These are phyloP conservation scores for Triticum monococcum DNA, from an alignment of 176 grass and related monocot genomes.

Conservation along the genomic window DNA sequence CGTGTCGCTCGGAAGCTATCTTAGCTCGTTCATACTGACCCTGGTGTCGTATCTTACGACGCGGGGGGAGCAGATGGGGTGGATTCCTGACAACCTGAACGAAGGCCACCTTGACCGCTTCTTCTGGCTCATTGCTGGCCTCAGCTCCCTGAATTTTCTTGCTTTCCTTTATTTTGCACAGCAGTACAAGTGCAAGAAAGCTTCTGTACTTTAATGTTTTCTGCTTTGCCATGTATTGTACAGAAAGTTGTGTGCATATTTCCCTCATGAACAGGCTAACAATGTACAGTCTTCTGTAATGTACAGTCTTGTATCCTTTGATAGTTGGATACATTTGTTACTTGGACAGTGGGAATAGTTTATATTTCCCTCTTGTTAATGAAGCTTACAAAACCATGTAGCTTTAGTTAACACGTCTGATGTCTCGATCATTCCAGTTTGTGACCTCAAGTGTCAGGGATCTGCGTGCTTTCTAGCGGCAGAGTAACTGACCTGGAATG, in stretches of 20 bases:
- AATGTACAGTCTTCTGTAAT: not conserved
- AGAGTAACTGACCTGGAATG: not conserved
- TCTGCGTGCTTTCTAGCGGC: not conserved
- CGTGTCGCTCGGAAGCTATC: conserved; percentile 67
- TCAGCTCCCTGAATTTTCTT: conserved; percentile 65
- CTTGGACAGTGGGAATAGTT: not conserved
- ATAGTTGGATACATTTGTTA: not conserved
- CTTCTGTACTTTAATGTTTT: conserved; percentile 29
- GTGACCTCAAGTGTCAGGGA: not conserved
- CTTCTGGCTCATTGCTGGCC: conserved; percentile 71
- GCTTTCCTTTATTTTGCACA: conserved; percentile 58
- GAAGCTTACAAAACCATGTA: not conserved
- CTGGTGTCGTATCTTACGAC: conserved; percentile 54
- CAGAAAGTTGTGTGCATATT: not conserved
- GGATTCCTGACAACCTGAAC: conserved; percentile 93
- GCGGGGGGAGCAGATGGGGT: conserved; percentile 39
- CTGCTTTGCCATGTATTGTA: not conserved
- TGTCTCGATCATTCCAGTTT: not conserved
- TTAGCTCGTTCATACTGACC: conserved; percentile 76
- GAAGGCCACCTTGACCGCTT: conserved; percentile 88
- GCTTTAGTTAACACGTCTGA: not conserved
- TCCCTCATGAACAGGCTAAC: not conserved
- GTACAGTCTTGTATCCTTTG: not conserved
- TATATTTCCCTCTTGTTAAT: not conserved
- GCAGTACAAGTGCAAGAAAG: conserved; percentile 55